Conservation (phyloP, 2,329 filamentous ascomycete genomes). For the Stagonosporopsis vannaccii region DNA sequence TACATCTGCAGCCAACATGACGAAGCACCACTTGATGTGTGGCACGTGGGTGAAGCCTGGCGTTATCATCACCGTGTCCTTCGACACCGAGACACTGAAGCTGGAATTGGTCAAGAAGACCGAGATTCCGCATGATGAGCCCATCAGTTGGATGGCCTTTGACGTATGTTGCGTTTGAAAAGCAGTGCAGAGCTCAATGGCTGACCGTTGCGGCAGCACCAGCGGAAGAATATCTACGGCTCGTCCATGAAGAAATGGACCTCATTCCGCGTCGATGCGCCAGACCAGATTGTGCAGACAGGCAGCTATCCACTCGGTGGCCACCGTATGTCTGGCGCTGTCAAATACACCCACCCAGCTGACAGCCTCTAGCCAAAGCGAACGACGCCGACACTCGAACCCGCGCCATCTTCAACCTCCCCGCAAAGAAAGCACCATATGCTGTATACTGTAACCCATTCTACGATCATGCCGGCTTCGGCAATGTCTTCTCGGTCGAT, state of each 20-base stretch:
- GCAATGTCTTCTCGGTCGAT: conserved; percentile 75
- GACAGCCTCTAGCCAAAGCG: conserved; percentile 65
- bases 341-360: neutral
- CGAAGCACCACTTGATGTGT: conserved; percentile 91
- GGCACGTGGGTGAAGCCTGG: conserved; percentile 91
- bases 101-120: conserved; percentile 81
- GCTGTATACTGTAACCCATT: conserved; percentile 90
- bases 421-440: conserved; percentile 78
- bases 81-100: conserved; percentile 81
- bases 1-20: conserved; percentile 48
- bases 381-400: conserved; percentile 77
- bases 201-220: conserved; percentile 63
- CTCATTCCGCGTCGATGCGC: conserved; percentile 77
- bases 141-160: conserved; percentile 94
- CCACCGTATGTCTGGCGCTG: conserved; percentile 65
- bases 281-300: conserved; percentile 76
- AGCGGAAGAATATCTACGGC: conserved; percentile 84
- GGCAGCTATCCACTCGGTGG: conserved; percentile 76
- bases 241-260: conserved; percentile 95
- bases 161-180: conserved; percentile 64
- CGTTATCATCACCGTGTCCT: conserved; percentile 87
- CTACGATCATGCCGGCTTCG: conserved; percentile 83
- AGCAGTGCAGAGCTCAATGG: conserved; percentile 2
- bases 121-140: conserved; percentile 80
- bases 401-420: conserved; percentile 86